Evolutionary conservation across 345 rosid genomes (phyloP).

Genomic region (Rhodamnia argentea): DNA sequence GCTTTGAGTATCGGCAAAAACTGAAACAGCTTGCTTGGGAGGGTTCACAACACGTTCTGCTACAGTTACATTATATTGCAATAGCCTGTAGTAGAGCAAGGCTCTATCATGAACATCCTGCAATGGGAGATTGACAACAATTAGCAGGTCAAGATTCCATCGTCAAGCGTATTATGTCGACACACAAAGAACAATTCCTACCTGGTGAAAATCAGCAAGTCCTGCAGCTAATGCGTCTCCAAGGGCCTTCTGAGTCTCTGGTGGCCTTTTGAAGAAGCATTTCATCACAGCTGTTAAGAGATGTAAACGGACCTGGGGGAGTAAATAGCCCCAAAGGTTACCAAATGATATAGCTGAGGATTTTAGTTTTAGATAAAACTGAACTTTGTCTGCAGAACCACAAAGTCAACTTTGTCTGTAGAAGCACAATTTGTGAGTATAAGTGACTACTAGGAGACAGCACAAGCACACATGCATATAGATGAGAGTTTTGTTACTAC

Average conservation of each 20-base stretch:
- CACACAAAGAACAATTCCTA: conserved; percentile 7
- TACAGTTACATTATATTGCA: conserved; percentile 57
- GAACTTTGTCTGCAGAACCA: neutral
- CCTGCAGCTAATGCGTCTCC: conserved; percentile 88
- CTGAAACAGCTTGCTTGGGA: conserved; percentile 97
- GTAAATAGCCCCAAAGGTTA: neutral
- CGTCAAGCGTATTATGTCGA: neutral
- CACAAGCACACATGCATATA: neutral
- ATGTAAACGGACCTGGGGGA: conserved; percentile 80
- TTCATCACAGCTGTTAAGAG: conserved; percentile 94
- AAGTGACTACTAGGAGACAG: neutral
- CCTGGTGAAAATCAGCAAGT: conserved; percentile 88
- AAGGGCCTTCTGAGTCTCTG: conserved; percentile 88
- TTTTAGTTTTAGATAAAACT: neutral
- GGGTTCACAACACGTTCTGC: conserved; percentile 88
- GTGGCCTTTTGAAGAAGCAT: conserved; percentile 93
- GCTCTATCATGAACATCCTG: conserved; percentile 99
- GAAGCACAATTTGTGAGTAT: neutral
- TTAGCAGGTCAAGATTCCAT: neutral
- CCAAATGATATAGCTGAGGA: neutral
- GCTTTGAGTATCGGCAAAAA: conserved; percentile 94
- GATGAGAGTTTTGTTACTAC: neutral
- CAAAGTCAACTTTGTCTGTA: neutral
- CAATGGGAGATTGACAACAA: conserved; percentile 1
- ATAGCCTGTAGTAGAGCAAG: conserved; percentile 91